Conservation (phyloP, 169 alveolate species). For the Theileria annulata region DNA sequence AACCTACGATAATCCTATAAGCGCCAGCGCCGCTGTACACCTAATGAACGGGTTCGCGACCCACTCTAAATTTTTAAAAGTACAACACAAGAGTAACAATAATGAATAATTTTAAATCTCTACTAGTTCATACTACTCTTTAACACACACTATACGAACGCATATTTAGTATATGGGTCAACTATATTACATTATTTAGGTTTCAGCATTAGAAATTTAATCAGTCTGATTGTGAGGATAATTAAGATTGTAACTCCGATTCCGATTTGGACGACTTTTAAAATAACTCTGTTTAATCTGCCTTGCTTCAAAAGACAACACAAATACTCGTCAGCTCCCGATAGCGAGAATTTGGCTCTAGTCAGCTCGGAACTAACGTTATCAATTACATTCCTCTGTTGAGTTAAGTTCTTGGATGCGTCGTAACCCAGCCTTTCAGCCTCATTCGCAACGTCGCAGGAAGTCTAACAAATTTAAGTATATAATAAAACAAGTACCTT, state of each 20-base stretch:
- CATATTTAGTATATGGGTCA: neutral
- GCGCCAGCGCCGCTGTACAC: constrained; percentile 89
- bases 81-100: constrained; percentile 83
- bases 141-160: no score
- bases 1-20: constrained; percentile 80
- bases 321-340: constrained; percentile 61
- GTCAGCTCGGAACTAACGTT: constrained; percentile 23
- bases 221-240: constrained; percentile 26
- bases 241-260: constrained; percentile 18
- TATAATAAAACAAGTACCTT: constrained; percentile 10
- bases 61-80: constrained; percentile 84
- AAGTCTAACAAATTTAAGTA: constrained; percentile 15
- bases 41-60: constrained; percentile 87
- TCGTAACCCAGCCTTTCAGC: constrained; percentile 57
- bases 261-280: constrained; percentile 37
- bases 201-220: neutral
- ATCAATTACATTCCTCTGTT: constrained; percentile 48
- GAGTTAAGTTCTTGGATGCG: constrained; percentile 43
- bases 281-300: constrained; percentile 50
- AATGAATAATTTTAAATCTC: neutral
- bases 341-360: constrained; percentile 20
- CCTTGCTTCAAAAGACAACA: constrained; percentile 61
- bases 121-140: neutral
- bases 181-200: no score
- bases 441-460: constrained; percentile 63